phyloP scores from a whole-genome alignment of 176 grass and related monocot genomes.

The Rhipidocladum racemiflorum region DNA sequence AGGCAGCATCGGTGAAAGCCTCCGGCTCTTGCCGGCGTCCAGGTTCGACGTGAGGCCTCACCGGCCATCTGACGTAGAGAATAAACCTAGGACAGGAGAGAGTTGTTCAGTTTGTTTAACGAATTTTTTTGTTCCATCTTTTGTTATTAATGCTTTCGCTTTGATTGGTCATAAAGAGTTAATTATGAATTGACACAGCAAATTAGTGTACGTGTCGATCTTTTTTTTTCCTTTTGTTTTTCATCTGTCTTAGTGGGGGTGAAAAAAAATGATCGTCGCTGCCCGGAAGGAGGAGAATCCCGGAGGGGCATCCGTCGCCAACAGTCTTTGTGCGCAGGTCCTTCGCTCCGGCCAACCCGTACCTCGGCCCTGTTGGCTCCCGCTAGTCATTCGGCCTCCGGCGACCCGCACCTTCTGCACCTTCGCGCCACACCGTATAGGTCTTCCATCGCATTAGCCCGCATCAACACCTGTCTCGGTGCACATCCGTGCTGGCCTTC shows the following conservation, averaged over 20 bases:
- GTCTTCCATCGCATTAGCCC: no score
- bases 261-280: no score
- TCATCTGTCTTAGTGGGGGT: neutral
- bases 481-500: no score
- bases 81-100: conserved; percentile 1
- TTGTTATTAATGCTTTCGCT: conserved; percentile 19
- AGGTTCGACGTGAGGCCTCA: neutral
- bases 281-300: no score
- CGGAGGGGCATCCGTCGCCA: no score
- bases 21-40: neutral
- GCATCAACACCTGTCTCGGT: no score
- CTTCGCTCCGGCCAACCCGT: no score
- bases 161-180: neutral
- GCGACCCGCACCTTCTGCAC: no score
- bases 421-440: no score
- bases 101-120: neutral
- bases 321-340: no score
- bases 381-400: no score
- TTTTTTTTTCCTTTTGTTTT: neutral
- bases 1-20: neutral
- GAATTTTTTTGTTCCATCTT: neutral
- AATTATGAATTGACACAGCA: neutral
- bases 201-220: neutral
- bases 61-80: neutral
- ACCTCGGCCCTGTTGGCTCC: no score